A percentile compares a stretch with the other conserved stretches of the same genome.
phyloP scores from a whole-genome alignment of 2,329 filamentous ascomycete genomes.

The Microdochium nivale region DNA sequence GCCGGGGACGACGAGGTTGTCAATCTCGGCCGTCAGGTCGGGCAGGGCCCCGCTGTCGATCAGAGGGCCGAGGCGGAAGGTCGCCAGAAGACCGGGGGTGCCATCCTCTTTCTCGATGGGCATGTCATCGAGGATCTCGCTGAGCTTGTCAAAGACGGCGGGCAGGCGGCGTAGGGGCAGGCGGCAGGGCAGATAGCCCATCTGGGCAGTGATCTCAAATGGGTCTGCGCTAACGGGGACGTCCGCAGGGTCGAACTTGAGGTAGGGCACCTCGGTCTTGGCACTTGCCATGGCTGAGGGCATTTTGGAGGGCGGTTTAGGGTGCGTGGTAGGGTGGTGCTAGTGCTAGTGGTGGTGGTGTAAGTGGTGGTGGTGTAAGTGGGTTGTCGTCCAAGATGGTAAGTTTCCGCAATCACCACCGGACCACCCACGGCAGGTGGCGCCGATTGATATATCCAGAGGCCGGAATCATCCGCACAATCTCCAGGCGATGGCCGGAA shows the following conservation, averaged over 20 bases:
- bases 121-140: slow-evolving; percentile 58
- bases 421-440: too few species aligned
- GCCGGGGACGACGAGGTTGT: slow-evolving; percentile 36
- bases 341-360: neutral
- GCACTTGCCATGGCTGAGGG: neutral
- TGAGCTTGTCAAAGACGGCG: neutral
- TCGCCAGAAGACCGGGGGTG: slow-evolving; percentile 67
- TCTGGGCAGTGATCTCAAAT: neutral
- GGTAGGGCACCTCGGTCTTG: neutral
- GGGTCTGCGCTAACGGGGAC: neutral
- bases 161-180: neutral
- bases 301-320: neutral
- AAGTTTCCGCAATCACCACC: too few species aligned
- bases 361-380: neutral
- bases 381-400: too few species aligned
- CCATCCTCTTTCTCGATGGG: slow-evolving; percentile 70
- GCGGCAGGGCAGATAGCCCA: neutral
- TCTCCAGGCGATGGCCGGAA: too few species aligned
- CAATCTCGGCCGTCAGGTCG: slow-evolving; percentile 65
- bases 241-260: neutral
- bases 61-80: slow-evolving; percentile 45
- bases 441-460: too few species aligned
- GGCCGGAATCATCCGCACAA: too few species aligned
- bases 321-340: neutral
- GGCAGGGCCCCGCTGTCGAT: slow-evolving; percentile 40